phyloP scores from a whole-genome alignment of 768 basidiomycete species.

The Pisolithus microcarpus region DNA sequence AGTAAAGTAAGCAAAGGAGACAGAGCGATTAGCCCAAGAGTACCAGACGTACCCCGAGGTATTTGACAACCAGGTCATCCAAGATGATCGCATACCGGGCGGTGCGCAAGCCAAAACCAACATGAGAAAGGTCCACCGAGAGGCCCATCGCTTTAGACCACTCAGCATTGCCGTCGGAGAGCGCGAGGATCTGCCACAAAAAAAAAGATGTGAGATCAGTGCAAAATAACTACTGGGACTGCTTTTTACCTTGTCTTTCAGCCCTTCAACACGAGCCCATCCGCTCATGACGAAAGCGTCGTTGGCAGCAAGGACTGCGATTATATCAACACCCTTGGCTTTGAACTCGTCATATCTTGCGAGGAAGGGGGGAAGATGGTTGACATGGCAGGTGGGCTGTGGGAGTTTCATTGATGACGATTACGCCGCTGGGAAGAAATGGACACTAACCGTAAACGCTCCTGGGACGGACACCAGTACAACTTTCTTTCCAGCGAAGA shows the following conservation, averaged over 20 bases:
- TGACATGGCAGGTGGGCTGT: slow-evolving; percentile 36
- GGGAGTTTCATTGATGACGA: not conserved
- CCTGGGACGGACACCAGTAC: slow-evolving; percentile 75
- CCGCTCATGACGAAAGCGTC: slow-evolving; percentile 56
- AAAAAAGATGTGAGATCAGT: not conserved
- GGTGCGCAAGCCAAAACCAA: slow-evolving; percentile 53
- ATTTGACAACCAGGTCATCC: slow-evolving; percentile 65
- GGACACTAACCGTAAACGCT: slow-evolving; percentile 60
- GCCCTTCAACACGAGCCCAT: slow-evolving; percentile 50
- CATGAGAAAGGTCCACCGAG: slow-evolving; percentile 41
- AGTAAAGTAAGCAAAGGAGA: slow-evolving; percentile 11
- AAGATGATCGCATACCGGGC: slow-evolving; percentile 56
- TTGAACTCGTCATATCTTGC: slow-evolving; percentile 41
- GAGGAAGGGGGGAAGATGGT: slow-evolving; percentile 42
- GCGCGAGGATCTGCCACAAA: slow-evolving; percentile 43
- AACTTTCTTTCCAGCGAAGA: slow-evolving; percentile 71
- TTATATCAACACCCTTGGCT: slow-evolving; percentile 44
- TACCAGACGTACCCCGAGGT: slow-evolving; percentile 48
- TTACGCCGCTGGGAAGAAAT: not conserved
- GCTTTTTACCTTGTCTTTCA: slow-evolving; percentile 58
- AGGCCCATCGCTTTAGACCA: slow-evolving; percentile 55
- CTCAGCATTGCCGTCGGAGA: slow-evolving; percentile 47
- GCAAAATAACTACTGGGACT: not conserved
- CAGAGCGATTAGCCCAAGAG: too few species aligned
- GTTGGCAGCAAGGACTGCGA: slow-evolving; percentile 53